These are phyloP conservation scores for Trypethelium eluteriae DNA, from an alignment of 495 filamentous ascomycete genomes.

Conservation along the genomic window DNA sequence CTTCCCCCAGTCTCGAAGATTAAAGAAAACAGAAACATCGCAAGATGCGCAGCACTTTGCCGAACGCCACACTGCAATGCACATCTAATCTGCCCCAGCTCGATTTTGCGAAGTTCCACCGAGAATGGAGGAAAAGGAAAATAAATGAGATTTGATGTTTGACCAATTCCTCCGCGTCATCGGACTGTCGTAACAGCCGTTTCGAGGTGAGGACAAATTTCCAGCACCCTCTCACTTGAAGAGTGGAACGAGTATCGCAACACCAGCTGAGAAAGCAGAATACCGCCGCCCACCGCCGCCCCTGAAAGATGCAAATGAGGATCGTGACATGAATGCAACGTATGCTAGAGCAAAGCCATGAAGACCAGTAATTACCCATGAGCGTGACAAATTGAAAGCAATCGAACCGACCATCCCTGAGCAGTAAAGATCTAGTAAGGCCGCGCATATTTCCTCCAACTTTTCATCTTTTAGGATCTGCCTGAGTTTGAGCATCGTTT, in stretches of 20 bases:
- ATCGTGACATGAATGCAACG: conserved; percentile 8
- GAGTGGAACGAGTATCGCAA: neutral
- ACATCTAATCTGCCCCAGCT: conserved; percentile 10
- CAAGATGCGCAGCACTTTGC: neutral
- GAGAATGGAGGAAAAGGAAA: no score
- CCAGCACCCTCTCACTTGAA: neutral
- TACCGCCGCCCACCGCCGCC: neutral
- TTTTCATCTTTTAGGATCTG: neutral
- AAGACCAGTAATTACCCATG: conserved; percentile 5
- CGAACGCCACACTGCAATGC: conserved; percentile 6
- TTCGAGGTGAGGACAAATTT: neutral
- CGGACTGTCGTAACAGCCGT: conserved; percentile 1
- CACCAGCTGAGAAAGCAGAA: conserved; percentile 11
- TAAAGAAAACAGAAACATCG: neutral
- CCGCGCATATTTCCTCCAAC: neutral
- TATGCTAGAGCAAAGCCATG: neutral
- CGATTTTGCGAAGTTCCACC: neutral
- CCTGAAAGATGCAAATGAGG: conserved; percentile 5
- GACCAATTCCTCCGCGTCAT: neutral
- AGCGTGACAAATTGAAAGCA: neutral
- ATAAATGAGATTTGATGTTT: no score
- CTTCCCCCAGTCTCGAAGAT: neutral
- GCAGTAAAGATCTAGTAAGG: neutral
- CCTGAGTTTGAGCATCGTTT: neutral
- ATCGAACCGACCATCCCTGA: neutral